These are phyloP conservation scores for Exobasidium rhododendri DNA, from an alignment of 1,284 basidiomycete species.

Conservation along the genomic window DNA sequence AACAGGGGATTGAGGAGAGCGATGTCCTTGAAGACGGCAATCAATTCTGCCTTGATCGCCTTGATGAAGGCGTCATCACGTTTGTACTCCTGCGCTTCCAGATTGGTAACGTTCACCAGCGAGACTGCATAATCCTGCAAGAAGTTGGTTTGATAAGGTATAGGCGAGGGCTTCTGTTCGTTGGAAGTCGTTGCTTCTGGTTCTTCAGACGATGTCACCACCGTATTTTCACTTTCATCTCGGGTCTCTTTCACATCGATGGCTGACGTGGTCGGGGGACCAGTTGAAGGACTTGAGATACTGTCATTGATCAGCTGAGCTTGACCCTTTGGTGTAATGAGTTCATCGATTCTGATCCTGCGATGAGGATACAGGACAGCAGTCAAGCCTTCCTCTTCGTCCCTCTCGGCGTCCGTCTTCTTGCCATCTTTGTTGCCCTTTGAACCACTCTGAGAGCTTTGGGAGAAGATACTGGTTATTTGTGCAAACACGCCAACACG, in stretches of 20 bases:
- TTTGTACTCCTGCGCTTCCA: conserved; percentile 73
- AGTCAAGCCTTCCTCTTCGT: conserved; percentile 78
- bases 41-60: conserved; percentile 93
- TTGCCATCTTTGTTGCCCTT: conserved; percentile 57
- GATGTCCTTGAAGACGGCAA: conserved; percentile 97
- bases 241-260: conserved; percentile 36
- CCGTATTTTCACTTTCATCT: conserved; percentile 31
- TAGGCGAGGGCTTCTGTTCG: conserved; percentile 30
- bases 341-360: conserved; percentile 82
- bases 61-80: conserved; percentile 71
- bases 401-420: conserved; percentile 63
- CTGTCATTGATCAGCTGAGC: conserved; percentile 12
- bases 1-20: conserved; percentile 95
- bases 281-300: neutral
- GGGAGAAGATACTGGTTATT: conserved; percentile 83
- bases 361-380: conserved; percentile 94
- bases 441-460: conserved; percentile 29
- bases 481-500: conserved; percentile 95
- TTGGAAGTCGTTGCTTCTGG: conserved; percentile 3
- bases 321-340: conserved; percentile 56
- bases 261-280: conserved; percentile 26
- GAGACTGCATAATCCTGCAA: conserved; percentile 84
- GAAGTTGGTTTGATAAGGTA: conserved; percentile 79
- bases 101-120: conserved; percentile 86
- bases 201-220: conserved; percentile 28